A percentile compares a stretch with the other conserved stretches of the same genome.
Evolutionary conservation across 2,329 filamentous ascomycete genomes (phyloP).

Genomic region (Trichoderma atroviride): DNA sequence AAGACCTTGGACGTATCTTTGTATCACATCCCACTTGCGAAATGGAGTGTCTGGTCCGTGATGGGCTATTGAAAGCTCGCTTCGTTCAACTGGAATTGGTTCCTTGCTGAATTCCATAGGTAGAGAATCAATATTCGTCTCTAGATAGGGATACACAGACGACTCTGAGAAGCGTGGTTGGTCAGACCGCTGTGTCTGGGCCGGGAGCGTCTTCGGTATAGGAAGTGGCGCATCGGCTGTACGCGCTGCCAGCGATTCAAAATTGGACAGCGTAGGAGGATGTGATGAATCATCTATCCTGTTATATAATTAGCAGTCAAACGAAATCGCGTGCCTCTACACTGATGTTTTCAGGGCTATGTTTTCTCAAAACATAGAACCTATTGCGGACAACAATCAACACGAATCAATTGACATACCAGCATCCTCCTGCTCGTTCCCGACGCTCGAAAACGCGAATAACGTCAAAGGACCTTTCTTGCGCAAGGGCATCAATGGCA

Average conservation of each 20-base stretch:
- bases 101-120: slow-evolving; percentile 65
- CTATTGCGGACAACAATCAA: background rate
- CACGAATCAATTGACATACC: slow-evolving; percentile 45
- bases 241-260: slow-evolving; percentile 50
- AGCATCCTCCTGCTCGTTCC: slow-evolving; percentile 62
- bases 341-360: background rate
- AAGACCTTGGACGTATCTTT: slow-evolving; percentile 56
- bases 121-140: slow-evolving; percentile 63
- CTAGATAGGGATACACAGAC: slow-evolving; percentile 63
- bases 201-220: slow-evolving; percentile 53
- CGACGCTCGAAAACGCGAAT: slow-evolving; percentile 66
- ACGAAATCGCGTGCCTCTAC: background rate
- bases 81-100: slow-evolving; percentile 48
- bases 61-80: slow-evolving; percentile 36
- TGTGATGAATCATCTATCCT: slow-evolving; percentile 48
- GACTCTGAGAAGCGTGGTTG: slow-evolving; percentile 59
- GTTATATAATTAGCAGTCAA: background rate
- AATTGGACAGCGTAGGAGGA: slow-evolving; percentile 47
- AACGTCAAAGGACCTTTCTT: slow-evolving; percentile 60
- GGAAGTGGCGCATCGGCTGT: slow-evolving; percentile 53
- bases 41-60: slow-evolving; percentile 64
- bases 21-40: slow-evolving; percentile 61
- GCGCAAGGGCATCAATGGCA: slow-evolving; percentile 59
- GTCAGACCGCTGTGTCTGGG: slow-evolving; percentile 44
- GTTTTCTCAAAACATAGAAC: background rate